Conservation (phyloP, 768 basidiomycete genomes). For the Tephrocybe rancida region DNA sequence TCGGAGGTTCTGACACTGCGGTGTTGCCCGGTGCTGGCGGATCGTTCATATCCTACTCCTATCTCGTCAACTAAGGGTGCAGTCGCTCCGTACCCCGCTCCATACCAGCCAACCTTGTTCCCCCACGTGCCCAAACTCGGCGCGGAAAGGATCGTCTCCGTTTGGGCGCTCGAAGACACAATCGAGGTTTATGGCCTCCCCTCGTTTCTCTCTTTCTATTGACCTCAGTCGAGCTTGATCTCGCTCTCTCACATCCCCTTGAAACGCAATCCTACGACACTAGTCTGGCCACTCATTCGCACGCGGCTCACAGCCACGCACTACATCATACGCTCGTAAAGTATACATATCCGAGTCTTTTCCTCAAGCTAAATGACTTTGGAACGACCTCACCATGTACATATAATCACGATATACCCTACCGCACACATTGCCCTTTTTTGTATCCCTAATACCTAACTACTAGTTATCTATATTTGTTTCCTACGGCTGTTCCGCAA, state of each 20-base stretch:
- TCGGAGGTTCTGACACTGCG: background rate
- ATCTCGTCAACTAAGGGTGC: slow-evolving; percentile 6
- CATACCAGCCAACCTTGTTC: background rate
- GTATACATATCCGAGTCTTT: background rate
- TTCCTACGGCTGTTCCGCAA: too few species aligned
- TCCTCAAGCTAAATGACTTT: background rate
- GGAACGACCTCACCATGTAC: background rate
- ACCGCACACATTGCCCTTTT: background rate
- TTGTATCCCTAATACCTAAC: background rate
- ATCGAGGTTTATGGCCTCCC: background rate
- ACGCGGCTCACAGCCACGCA: too few species aligned
- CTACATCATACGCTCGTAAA: too few species aligned
- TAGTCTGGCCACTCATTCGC: too few species aligned
- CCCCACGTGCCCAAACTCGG: background rate
- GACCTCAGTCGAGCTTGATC: background rate
- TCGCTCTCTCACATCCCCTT: too few species aligned
- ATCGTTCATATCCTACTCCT: slow-evolving; percentile 9
- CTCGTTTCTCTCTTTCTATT: background rate
- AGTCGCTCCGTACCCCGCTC: background rate
- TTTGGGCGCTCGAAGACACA: background rate
- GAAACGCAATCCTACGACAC: background rate
- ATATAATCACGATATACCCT: background rate
- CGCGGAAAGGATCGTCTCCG: slow-evolving; percentile 1
- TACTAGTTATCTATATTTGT: background rate
- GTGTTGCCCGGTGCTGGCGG: background rate